Evolutionary conservation across 805 yeast genomes (phyloP), one percentile per base, ranked within the genome.

Genomic region (Komagataella kurtzmanii): DNA sequence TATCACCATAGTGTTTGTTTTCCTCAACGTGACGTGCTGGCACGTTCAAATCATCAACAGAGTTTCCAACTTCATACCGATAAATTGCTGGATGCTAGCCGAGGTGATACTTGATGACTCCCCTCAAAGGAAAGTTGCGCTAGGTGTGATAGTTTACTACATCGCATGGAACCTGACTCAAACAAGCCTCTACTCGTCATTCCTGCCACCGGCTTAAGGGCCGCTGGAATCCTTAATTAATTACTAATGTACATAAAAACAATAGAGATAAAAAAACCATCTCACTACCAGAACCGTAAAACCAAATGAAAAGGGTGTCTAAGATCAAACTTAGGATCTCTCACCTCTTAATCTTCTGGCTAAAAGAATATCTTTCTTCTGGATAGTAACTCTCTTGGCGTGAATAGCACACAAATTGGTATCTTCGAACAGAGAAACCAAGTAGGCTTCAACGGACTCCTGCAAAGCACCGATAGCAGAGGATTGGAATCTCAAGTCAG

Each of bases 281-380:
- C 10, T 30, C 40, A 30, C 40, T 30, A 30, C 40, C 40, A 30
- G 40, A 30, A 30, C 40, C 40, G 40, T 30, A 10, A 30, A 30
- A 30, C 40, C 40, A 30, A 30, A 30, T 8, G 40, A 30, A 30
- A 5, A 30, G 40, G 10, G 40, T 30, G 12, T 8, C 40, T 8
- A 30, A 10, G 40, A 30, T 14, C n/a, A 8, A 7, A 57, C 55
- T 68, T 81, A 86, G 61, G 91, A 80, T 83, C 93, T 84, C 77
- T 86, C 95, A 73, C 97, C 98, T 76, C 97, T 85, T 70, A 91
- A 82, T 79, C 98, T 86, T 78, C 97, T 86, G 61, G 98, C 99
- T 68, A 91, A 80, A 69, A 90, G 96, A 70, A 91, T 88, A 73
- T 91, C 99, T 77, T 90, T 90, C 88, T 89, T 91, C 80, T 88